A percentile compares a stretch with the other conserved stretches of the same genome.
phyloP scores from a whole-genome alignment of 108 stramenopile genomes.

The Fragilaria crotonensis region DNA sequence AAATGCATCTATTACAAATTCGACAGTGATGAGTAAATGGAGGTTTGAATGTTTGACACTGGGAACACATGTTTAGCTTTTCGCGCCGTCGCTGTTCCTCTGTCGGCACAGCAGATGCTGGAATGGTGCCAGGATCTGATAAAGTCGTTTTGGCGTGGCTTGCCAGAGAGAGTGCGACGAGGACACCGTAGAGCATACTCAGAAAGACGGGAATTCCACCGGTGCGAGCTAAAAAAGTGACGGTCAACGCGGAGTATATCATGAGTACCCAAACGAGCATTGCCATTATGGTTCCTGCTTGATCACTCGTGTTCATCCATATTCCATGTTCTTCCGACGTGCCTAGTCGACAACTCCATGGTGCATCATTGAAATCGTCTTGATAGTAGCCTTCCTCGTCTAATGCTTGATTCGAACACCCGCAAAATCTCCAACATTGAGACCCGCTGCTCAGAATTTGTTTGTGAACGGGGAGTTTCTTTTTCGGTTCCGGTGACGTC shows the following conservation, averaged over 20 bases:
- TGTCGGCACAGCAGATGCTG: constrained; percentile 71
- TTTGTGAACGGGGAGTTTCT: not conserved
- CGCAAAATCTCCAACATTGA: not conserved
- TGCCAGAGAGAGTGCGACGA: constrained; percentile 74
- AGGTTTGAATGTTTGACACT: constrained; percentile 97
- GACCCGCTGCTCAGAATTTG: not conserved
- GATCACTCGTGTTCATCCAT: constrained; percentile 87
- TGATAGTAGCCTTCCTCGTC: constrained; percentile 23
- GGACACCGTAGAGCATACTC: constrained; percentile 52
- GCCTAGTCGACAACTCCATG: constrained; percentile 41
- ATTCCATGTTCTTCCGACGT: constrained; percentile 63
- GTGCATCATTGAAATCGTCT: constrained; percentile 56
- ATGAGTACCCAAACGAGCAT: constrained; percentile 76
- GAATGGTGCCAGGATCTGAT: constrained; percentile 94
- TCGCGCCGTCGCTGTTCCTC: constrained; percentile 56
- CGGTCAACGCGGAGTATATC: constrained; percentile 66
- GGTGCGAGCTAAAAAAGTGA: constrained; percentile 65
- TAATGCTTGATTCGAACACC: not conserved
- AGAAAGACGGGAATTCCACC: constrained; percentile 54
- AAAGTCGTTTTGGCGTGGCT: constrained; percentile 90
- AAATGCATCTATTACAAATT: constrained; percentile 95
- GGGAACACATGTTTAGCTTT: constrained; percentile 77
- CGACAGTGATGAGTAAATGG: constrained; percentile 95
- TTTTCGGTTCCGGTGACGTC: not conserved
- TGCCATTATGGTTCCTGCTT: constrained; percentile 85